Conservation (phyloP, 352 stramenopile genomes). For the Pythium myriotylum region DNA sequence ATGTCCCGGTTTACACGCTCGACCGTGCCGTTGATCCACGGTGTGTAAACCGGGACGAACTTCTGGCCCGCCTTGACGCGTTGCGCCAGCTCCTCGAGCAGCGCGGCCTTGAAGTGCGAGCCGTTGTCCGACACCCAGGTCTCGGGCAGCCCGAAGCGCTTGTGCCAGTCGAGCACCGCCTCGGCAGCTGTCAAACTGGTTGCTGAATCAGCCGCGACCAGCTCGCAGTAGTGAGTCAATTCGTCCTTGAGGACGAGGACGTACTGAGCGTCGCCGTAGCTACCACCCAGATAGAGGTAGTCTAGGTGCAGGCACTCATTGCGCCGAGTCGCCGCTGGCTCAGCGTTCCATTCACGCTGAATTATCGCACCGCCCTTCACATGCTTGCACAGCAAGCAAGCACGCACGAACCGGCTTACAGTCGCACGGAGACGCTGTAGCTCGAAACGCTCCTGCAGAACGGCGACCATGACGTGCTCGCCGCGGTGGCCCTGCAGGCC, state of each 20-base stretch:
- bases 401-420: too few species aligned
- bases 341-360: not conserved
- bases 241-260: slow-evolving; percentile 33
- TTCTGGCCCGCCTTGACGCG: not conserved
- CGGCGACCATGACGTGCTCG: slow-evolving; percentile 13
- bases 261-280: slow-evolving; percentile 20
- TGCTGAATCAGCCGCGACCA: slow-evolving; percentile 10
- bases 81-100: slow-evolving; percentile 6
- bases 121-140: slow-evolving; percentile 27
- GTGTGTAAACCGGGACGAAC: slow-evolving; percentile 8
- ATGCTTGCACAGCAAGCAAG: too few species aligned
- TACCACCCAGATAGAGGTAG: slow-evolving; percentile 23
- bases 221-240: slow-evolving; percentile 31
- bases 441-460: slow-evolving; percentile 6
- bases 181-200: slow-evolving; percentile 8
- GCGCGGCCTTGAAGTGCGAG: slow-evolving; percentile 19
- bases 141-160: slow-evolving; percentile 20
- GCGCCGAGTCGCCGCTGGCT: slow-evolving; percentile 12
- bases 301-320: slow-evolving; percentile 29
- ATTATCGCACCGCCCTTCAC: slow-evolving; percentile 10
- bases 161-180: slow-evolving; percentile 28
- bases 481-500: slow-evolving; percentile 21
- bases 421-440: slow-evolving; percentile 16
- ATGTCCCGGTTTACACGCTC: slow-evolving; percentile 23
- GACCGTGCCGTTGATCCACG: slow-evolving; percentile 24